Percentiles rank a stretch among this genome's conserved stretches.
phyloP scores from a whole-genome alignment of 768 basidiomycete species.

The Cytidiella melzeri region DNA sequence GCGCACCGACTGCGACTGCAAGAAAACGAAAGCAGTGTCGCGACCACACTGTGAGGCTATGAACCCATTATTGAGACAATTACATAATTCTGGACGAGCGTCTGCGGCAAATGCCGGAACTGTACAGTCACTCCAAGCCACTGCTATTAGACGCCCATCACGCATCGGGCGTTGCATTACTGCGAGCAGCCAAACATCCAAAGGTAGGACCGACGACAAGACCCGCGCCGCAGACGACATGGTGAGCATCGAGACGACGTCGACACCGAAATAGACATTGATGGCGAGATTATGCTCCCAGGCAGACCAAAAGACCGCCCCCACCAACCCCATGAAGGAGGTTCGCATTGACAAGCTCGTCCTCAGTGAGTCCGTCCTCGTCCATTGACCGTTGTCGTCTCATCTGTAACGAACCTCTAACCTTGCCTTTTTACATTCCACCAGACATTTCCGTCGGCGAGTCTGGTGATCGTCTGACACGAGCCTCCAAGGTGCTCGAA shows the following conservation, averaged over 20 bases:
- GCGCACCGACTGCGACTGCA: too few relatives aligned
- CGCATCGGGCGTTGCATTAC: conserved; percentile 14
- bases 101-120: not conserved
- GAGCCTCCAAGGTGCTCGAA: conserved; percentile 98
- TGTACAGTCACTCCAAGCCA: conserved; percentile 18
- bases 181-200: conserved; percentile 11
- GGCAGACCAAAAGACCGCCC: conserved; percentile 86
- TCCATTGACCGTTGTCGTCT: too few relatives aligned
- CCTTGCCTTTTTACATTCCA: conserved; percentile 7
- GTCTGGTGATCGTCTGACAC: conserved; percentile 97
- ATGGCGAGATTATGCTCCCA: conserved; percentile 24
- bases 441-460: conserved; percentile 99
- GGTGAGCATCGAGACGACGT: conserved; percentile 8
- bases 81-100: too few relatives aligned
- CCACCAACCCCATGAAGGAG: conserved; percentile 94
- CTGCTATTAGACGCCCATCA: conserved; percentile 8
- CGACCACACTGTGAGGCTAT: too few relatives aligned
- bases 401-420: conserved; percentile 5
- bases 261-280: not conserved
- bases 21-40: too few relatives aligned
- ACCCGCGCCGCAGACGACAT: conserved; percentile 16
- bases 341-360: conserved; percentile 97
- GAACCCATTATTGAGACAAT: too few relatives aligned
- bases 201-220: conserved; percentile 17
- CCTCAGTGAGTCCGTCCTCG: conserved; percentile 75